A percentile compares a stretch with the other conserved stretches of the same genome.
Evolutionary conservation across 2,329 filamentous ascomycete species (phyloP).

Genomic region (Colletotrichum caudatum): DNA sequence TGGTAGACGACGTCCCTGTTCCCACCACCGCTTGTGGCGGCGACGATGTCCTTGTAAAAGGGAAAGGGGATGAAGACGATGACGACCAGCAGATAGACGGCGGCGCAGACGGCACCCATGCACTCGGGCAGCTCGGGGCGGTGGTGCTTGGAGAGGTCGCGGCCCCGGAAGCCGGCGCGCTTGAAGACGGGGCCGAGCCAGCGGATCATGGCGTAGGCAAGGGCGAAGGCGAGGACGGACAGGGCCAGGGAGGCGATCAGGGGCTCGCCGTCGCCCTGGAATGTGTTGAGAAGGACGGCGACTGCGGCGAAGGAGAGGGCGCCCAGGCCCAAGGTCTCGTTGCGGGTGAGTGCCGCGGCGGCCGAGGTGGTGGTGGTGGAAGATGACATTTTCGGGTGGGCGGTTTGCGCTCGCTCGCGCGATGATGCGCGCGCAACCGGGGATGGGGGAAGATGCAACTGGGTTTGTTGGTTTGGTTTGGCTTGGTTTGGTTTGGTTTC

Average conservation of each 20-base stretch:
- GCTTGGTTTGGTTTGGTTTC: neutral
- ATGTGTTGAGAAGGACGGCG: conserved; percentile 82
- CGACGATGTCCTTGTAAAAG: conserved; percentile 98
- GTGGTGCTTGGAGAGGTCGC: conserved; percentile 80
- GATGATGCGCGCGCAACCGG: neutral
- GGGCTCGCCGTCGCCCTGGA: conserved; percentile 88
- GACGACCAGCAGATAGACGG: conserved; percentile 89
- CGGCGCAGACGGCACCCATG: conserved; percentile 93
- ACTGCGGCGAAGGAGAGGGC: conserved; percentile 76
- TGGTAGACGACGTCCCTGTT: conserved; percentile 88
- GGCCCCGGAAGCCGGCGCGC: conserved; percentile 87
- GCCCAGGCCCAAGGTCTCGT: conserved; percentile 67
- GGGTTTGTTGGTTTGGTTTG: neutral
- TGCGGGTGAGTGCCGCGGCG: conserved; percentile 60
- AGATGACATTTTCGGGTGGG: conserved; percentile 47
- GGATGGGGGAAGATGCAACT: neutral
- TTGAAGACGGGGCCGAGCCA: conserved; percentile 95
- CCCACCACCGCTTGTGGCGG: conserved; percentile 91
- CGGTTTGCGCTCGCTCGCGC: conserved; percentile 8
- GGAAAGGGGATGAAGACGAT: conserved; percentile 96
- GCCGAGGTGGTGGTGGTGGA: conserved; percentile 47
- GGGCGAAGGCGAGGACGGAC: conserved; percentile 84
- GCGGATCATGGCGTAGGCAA: conserved; percentile 86
- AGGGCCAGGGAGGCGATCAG: conserved; percentile 90
- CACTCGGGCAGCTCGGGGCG: conserved; percentile 89